These are phyloP conservation scores for Apiotrichum akiyoshidainum DNA, from an alignment of 1,284 basidiomycete genomes.

Conservation along the genomic window DNA sequence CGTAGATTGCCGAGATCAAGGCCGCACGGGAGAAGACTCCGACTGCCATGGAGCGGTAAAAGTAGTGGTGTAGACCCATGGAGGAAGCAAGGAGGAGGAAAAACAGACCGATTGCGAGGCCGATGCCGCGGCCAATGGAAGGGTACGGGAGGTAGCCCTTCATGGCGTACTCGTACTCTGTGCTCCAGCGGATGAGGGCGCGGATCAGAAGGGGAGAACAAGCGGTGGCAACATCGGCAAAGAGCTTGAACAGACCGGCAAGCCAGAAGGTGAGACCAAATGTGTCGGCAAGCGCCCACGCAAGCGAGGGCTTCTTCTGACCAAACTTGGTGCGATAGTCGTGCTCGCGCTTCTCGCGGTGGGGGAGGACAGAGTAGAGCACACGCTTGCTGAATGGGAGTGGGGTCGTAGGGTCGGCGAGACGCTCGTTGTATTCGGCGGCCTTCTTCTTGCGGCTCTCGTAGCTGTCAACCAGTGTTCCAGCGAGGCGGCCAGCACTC, in stretches of 20 bases:
- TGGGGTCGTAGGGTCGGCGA: constrained; percentile 51
- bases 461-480: constrained; percentile 64
- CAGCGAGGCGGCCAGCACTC: constrained; percentile 62
- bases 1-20: constrained; percentile 84
- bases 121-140: constrained; percentile 67
- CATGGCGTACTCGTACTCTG: constrained; percentile 60
- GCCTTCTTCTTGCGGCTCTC: constrained; percentile 61
- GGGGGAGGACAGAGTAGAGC: constrained; percentile 28
- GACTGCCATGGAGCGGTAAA: constrained; percentile 57
- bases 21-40: constrained; percentile 82
- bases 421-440: constrained; percentile 64
- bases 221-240: constrained; percentile 69
- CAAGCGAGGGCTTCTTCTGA: constrained; percentile 65
- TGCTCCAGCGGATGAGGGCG: constrained; percentile 72
- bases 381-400: constrained; percentile 34
- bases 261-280: constrained; percentile 80
- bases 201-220: constrained; percentile 75
- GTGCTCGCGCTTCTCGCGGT: constrained; percentile 37
- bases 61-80: constrained; percentile 71
- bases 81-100: constrained; percentile 67
- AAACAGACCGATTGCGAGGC: constrained; percentile 68
- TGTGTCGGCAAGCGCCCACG: constrained; percentile 73
- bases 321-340: constrained; percentile 55
- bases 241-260: constrained; percentile 70
- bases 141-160: constrained; percentile 53